Conservation (phyloP, 345 rosid genomes). For the Eucalyptus curtisii region DNA sequence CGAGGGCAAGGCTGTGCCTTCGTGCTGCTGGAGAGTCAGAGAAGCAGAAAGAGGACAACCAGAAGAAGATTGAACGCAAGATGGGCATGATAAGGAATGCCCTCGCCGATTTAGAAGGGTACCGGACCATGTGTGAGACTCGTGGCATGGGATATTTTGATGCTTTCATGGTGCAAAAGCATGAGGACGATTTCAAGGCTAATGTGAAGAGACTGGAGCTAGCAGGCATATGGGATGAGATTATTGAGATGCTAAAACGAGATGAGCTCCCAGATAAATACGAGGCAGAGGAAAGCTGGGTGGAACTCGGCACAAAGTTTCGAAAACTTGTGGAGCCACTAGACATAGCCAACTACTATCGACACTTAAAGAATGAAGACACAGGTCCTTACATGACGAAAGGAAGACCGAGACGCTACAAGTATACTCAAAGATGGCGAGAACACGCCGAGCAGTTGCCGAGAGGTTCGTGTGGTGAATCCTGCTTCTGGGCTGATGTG, state of each 20-base stretch:
- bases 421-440: slow-evolving; percentile 45
- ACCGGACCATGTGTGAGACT: slow-evolving; percentile 22
- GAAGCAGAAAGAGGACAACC: slow-evolving; percentile 33
- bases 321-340: slow-evolving; percentile 56
- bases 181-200: slow-evolving; percentile 41
- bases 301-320: slow-evolving; percentile 26
- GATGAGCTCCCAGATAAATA: slow-evolving; percentile 61
- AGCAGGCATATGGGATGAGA: slow-evolving; percentile 62
- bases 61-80: slow-evolving; percentile 7
- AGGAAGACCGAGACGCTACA: slow-evolving; percentile 71
- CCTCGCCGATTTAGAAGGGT: slow-evolving; percentile 1
- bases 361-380: slow-evolving; percentile 71
- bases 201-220: slow-evolving; percentile 60
- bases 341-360: slow-evolving; percentile 68
- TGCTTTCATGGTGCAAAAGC: slow-evolving; percentile 35
- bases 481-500: slow-evolving; percentile 70
- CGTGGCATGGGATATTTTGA: slow-evolving; percentile 45
- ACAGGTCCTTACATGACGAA: slow-evolving; percentile 51
- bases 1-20: slow-evolving; percentile 12
- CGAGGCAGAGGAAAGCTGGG: slow-evolving; percentile 27
- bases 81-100: not conserved
- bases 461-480: slow-evolving; percentile 13
- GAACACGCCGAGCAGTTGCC: slow-evolving; percentile 23
- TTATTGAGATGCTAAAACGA: slow-evolving; percentile 53
- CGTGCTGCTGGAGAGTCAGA: slow-evolving; percentile 48